These are phyloP conservation scores for Chenopodium album DNA, from an alignment of 148 eudicot genomes.

Conservation along the genomic window DNA sequence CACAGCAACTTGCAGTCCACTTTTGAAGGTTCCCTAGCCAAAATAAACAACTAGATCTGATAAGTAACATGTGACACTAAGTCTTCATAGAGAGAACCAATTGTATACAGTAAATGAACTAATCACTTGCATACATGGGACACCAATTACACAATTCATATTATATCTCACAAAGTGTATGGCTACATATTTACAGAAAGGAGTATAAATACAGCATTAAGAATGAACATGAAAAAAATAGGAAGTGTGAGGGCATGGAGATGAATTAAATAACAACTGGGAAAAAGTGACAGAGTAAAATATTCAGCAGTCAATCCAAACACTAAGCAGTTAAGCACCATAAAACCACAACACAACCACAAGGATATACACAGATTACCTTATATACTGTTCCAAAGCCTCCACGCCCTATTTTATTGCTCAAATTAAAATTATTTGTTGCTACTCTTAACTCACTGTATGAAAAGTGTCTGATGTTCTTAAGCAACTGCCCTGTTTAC, in stretches of 20 bases:
- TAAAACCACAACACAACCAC: not conserved
- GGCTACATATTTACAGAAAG: not conserved
- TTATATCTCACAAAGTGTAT: not conserved
- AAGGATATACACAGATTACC: slow-evolving; percentile 38
- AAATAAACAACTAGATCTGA: slow-evolving; percentile 8
- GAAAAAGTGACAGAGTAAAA: not conserved
- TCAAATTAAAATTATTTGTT: slow-evolving; percentile 53
- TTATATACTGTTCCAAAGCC: slow-evolving; percentile 90
- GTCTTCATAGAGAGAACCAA: not conserved
- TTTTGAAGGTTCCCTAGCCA: slow-evolving; percentile 65
- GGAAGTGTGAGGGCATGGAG: not conserved
- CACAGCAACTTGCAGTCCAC: slow-evolving; percentile 73
- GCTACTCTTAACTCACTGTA: slow-evolving; percentile 63
- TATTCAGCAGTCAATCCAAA: not conserved
- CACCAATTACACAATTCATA: not conserved
- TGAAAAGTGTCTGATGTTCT: slow-evolving; percentile 52
- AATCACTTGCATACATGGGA: not conserved
- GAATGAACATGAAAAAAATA: not conserved
- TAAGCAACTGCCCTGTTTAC: slow-evolving; percentile 45
- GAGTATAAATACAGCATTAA: not conserved
- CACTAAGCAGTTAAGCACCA: not conserved
- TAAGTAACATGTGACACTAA: not conserved
- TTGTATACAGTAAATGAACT: not conserved
- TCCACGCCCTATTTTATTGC: slow-evolving; percentile 79
- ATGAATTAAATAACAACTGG: not conserved